Evolutionary conservation across 257 asterid genomes (phyloP).

Genomic region (Fraxinus pennsylvanica): DNA sequence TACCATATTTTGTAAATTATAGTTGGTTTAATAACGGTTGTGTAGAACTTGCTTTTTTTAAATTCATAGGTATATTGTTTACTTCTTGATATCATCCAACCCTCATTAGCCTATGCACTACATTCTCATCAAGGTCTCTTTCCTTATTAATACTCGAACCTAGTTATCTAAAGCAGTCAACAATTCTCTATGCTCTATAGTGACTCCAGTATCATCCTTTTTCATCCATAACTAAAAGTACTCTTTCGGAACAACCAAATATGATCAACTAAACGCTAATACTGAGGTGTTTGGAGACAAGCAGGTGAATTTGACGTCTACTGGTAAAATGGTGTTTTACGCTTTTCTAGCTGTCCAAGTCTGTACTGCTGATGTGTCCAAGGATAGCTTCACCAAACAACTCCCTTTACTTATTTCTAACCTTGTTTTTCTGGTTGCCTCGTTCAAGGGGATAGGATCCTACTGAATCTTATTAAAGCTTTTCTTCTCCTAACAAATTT

Average conservation of each 20-base stretch:
- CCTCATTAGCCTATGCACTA: background rate
- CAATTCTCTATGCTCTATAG: background rate
- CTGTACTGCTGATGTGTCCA: background rate
- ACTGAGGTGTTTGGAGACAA: background rate
- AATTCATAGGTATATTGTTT: too few relatives aligned
- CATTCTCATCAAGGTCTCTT: background rate
- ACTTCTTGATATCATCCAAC: background rate
- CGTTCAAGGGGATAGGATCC: conserved; percentile 3
- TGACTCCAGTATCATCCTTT: background rate
- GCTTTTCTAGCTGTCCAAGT: background rate
- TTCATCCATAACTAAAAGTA: background rate
- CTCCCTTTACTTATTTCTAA: background rate
- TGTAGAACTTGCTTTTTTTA: background rate
- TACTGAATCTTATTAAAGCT: background rate
- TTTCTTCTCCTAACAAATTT: conserved; percentile 5
- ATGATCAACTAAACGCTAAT: background rate
- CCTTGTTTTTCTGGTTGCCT: conserved; percentile 1
- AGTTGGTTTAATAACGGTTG: background rate
- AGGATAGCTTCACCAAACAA: background rate
- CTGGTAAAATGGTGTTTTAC: background rate
- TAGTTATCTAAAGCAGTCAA: background rate
- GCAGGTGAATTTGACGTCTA: background rate
- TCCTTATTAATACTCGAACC: background rate
- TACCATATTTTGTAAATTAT: background rate
- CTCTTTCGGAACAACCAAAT: background rate